Conservation (phyloP, 176 grass and related monocot species). For the Bonia amplexicaulis region DNA sequence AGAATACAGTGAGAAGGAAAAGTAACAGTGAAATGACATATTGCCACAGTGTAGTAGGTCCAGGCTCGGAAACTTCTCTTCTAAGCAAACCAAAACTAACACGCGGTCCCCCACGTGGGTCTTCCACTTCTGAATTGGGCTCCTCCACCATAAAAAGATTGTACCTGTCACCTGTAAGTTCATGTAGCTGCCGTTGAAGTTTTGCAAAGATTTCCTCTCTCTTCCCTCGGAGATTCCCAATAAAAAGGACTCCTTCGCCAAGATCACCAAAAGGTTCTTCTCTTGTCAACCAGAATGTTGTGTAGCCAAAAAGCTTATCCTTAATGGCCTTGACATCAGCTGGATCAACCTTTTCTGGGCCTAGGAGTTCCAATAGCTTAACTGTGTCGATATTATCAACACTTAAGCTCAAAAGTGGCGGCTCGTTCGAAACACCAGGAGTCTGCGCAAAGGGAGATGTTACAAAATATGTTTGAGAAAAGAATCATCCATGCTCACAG, state of each 20-base stretch:
- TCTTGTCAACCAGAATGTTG: slow-evolving; percentile 97
- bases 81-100: slow-evolving; percentile 93
- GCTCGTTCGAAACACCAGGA: slow-evolving; percentile 46
- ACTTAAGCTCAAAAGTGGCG: slow-evolving; percentile 48
- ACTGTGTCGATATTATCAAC: slow-evolving; percentile 78
- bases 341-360: slow-evolving; percentile 86
- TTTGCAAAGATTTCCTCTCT: slow-evolving; percentile 91
- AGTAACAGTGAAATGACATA: slow-evolving; percentile 92
- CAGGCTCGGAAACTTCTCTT: slow-evolving; percentile 95
- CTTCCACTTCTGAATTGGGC: slow-evolving; percentile 83
- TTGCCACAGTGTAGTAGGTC: slow-evolving; percentile 94
- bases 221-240: slow-evolving; percentile 82
- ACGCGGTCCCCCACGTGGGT: slow-evolving; percentile 84
- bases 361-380: slow-evolving; percentile 90
- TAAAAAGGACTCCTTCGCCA: slow-evolving; percentile 86
- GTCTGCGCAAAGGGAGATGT: slow-evolving; percentile 40
- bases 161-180: slow-evolving; percentile 82
- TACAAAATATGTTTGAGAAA: slow-evolving; percentile 9
- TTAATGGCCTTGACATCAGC: slow-evolving; percentile 87
- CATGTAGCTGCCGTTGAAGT: slow-evolving; percentile 58
- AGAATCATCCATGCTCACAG: background rate
- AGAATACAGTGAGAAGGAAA: slow-evolving; percentile 85
- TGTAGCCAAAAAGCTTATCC: slow-evolving; percentile 94
- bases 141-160: slow-evolving; percentile 99
- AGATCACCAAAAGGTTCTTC: slow-evolving; percentile 98